phyloP scores from a whole-genome alignment of 2,329 filamentous ascomycete species.

The Aureobasidium sp. region DNA sequence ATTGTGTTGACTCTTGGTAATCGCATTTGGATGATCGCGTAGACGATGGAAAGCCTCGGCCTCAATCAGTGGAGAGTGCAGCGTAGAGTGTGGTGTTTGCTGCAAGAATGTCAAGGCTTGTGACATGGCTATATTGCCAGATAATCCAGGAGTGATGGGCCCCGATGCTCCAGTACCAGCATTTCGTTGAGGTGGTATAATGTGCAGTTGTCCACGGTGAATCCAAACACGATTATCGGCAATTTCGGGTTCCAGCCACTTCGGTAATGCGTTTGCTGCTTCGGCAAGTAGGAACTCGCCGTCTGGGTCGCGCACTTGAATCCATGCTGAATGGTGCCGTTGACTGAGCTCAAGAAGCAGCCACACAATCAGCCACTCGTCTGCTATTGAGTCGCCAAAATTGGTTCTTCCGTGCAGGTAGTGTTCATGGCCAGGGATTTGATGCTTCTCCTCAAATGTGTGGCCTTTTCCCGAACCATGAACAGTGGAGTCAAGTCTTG shows the following conservation, averaged over 20 bases:
- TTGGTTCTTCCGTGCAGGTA: constrained; percentile 66
- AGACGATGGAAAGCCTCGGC: constrained; percentile 86
- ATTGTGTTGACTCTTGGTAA: constrained; percentile 68
- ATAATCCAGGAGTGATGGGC: constrained; percentile 16
- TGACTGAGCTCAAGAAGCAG: constrained; percentile 74
- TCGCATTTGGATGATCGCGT: constrained; percentile 72
- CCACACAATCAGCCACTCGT: constrained; percentile 96
- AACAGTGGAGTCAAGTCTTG: constrained; percentile 34
- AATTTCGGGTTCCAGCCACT: constrained; percentile 86
- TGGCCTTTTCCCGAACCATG: background rate
- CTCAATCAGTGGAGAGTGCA: constrained; percentile 69
- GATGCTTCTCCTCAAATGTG: background rate
- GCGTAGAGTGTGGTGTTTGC: constrained; percentile 49
- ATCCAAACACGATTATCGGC: constrained; percentile 89
- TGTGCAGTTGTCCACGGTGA: constrained; percentile 63
- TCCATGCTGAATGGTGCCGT: constrained; percentile 67
- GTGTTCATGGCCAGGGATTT: constrained; percentile 19
- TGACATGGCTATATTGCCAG: constrained; percentile 50
- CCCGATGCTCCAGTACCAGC: constrained; percentile 2
- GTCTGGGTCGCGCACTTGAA: constrained; percentile 76
- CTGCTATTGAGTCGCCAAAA: constrained; percentile 90
- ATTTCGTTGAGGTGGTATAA: constrained; percentile 54
- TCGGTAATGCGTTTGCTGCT: constrained; percentile 78
- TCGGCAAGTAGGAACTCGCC: constrained; percentile 95
- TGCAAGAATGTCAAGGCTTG: constrained; percentile 59